Evolutionary conservation across 208 protist genomes (phyloP), one percentile per base, ranked within the genome.

Genomic region (Wallacemonas rigidus): DNA sequence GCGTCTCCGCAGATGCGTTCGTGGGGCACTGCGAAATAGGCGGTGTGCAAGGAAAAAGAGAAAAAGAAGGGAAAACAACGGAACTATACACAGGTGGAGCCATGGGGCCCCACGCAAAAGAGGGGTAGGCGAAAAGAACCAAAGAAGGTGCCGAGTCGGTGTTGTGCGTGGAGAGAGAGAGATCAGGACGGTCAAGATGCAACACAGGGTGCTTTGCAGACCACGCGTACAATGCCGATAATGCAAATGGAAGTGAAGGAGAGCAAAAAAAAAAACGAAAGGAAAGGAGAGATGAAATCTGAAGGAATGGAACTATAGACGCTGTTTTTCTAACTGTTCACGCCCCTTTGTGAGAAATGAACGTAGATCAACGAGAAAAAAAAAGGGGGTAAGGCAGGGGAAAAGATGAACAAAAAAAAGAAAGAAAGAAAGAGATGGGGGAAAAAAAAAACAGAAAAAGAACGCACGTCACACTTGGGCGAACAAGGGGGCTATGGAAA

Each of bases 281-380:
- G n/a, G 3, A 39, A 58, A 17, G 14, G 43, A 64, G 68, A 69
- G 53, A 64, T 58, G 15, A 41, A 11, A 65, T 58, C n/a, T 58
- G 53, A 58, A 58, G 47, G 36, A 51, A 72, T 62, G 36, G 54
- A 75, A 69, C 63, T 60, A 69, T 69, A 75, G 61, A 62, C 47
- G 50, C 43, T 57, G 53, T 56, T 69, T 69, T 75, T 61, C 47
- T 57, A n/a, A 11, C 50, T 75, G n/a, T 69, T 75, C 55, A 54
- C 45, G 35, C 8, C 5, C 6, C 54, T 38, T 40, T 55, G 57
- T 48, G 53, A 40, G 57, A 39, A 55, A 6, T 53, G 44, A 70
- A 70, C n/a, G 50, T n/a, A 50, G 38, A 62, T 8, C 64, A 69
- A 61, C 14, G 1, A 68, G 57, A 55, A 65, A 50, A 51, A 65